These are phyloP conservation scores for Pascua guehoae DNA, from an alignment of 1,284 basidiomycete species.

Conservation along the genomic window DNA sequence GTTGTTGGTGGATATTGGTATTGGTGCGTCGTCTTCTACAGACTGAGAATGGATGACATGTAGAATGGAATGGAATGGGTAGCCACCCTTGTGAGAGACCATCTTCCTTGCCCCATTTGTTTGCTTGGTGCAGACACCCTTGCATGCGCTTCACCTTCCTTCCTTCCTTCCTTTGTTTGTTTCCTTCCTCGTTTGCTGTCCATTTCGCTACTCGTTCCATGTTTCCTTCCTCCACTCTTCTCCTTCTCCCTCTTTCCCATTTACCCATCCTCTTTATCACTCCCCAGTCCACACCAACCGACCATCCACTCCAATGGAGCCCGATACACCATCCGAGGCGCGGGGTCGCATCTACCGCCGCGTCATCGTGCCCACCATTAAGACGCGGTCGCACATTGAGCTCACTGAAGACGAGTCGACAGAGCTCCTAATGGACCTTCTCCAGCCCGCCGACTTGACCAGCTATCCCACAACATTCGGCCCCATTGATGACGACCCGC, in stretches of 20 bases:
- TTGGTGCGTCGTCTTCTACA: conserved; percentile 49
- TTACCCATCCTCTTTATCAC: not conserved
- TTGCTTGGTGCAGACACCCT: too few species aligned
- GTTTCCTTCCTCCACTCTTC: not conserved
- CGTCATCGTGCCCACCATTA: not conserved
- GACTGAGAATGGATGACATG: too few species aligned
- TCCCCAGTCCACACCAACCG: not conserved
- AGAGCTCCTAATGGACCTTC: not conserved
- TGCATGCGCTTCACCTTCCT: too few species aligned
- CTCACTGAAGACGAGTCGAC: not conserved
- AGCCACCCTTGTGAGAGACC: too few species aligned
- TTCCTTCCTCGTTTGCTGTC: not conserved
- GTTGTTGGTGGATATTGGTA: conserved; percentile 62
- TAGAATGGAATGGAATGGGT: too few species aligned
- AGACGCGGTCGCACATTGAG: not conserved
- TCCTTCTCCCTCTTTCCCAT: not conserved
- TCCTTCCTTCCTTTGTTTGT: not conserved
- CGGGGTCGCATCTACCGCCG: conserved; percentile 1
- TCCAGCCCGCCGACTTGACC: conserved; percentile 2
- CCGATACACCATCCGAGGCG: not conserved
- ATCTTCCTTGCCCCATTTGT: too few species aligned
- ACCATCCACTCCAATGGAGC: not conserved
- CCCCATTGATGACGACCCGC: conserved; percentile 8
- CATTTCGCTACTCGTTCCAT: not conserved
- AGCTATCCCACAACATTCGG: conserved; percentile 11